Evolutionary conservation across 495 filamentous ascomycete species (phyloP).

Genomic region (Chlorociboria aeruginascens): DNA sequence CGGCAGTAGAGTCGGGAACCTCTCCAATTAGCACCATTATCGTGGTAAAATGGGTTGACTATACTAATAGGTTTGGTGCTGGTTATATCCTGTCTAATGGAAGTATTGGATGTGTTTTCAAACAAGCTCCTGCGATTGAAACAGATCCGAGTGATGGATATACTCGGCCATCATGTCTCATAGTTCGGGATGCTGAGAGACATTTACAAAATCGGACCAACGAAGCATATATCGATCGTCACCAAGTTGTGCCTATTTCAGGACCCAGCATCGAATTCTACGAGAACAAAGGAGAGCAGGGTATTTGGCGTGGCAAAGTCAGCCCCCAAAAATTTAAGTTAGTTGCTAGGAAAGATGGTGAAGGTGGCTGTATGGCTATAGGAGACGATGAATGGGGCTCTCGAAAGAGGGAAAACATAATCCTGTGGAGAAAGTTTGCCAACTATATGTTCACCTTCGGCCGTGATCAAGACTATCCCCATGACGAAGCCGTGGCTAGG

Average conservation of each 20-base stretch:
- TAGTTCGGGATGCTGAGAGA: conserved; percentile 54
- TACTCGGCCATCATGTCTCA: conserved; percentile 50
- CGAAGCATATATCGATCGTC: conserved; percentile 41
- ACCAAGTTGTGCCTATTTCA: conserved; percentile 53
- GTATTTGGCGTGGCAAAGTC: conserved; percentile 51
- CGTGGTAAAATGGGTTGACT: conserved; percentile 91
- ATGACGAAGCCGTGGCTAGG: conserved; percentile 34
- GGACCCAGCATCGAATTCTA: conserved; percentile 61
- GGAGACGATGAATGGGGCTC: conserved; percentile 49
- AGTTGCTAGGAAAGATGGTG: conserved; percentile 36
- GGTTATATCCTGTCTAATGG: conserved; percentile 81
- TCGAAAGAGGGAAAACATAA: conserved; percentile 59
- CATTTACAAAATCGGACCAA: conserved; percentile 44
- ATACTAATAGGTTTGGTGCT: conserved; percentile 79
- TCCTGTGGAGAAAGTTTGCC: conserved; percentile 83
- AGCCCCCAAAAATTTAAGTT: conserved; percentile 47
- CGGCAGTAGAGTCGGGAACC: conserved; percentile 31
- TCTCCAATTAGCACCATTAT: conserved; percentile 33
- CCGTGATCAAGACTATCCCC: conserved; percentile 35
- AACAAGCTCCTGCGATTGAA: conserved; percentile 41
- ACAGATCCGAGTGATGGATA: conserved; percentile 20
- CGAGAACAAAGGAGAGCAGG: conserved; percentile 56
- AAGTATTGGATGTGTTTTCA: conserved; percentile 71
- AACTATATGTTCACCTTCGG: conserved; percentile 76
- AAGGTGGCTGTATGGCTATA: conserved; percentile 36